These are phyloP conservation scores for Colletotrichum falcatum DNA, from an alignment of 2,329 filamentous ascomycete genomes.

Conservation along the genomic window DNA sequence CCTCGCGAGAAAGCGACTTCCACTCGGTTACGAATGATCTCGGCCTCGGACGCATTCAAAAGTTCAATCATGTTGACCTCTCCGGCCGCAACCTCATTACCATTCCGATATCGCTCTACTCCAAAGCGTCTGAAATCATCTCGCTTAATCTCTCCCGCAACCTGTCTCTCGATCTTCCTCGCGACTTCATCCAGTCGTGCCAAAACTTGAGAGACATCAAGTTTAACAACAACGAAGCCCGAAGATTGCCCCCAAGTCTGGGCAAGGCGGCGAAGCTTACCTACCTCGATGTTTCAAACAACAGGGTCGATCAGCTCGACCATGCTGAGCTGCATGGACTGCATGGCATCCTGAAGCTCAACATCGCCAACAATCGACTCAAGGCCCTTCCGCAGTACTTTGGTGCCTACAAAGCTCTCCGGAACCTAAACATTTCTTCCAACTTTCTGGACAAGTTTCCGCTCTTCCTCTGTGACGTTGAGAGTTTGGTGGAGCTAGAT, in stretches of 20 bases:
- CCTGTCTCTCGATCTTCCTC: conserved; percentile 89
- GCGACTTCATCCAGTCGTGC: conserved; percentile 96
- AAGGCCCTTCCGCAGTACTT: conserved; percentile 85
- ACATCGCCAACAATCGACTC: conserved; percentile 92
- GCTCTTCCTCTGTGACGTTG: conserved; percentile 83
- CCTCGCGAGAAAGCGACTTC: conserved; percentile 86
- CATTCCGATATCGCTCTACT: conserved; percentile 94
- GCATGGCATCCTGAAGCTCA: conserved; percentile 84
- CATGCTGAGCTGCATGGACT: conserved; percentile 84
- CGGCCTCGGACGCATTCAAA: conserved; percentile 84
- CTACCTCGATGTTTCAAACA: conserved; percentile 94
- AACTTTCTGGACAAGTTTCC: conserved; percentile 92
- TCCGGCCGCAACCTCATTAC: conserved; percentile 91
- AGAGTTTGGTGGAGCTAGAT: conserved; percentile 89
- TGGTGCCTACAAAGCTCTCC: conserved; percentile 79
- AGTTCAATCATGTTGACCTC: conserved; percentile 94
- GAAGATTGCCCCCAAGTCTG: conserved; percentile 85
- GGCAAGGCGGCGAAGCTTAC: conserved; percentile 84
- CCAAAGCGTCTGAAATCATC: conserved; percentile 91
- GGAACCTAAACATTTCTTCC: conserved; percentile 91
- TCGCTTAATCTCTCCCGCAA: conserved; percentile 95
- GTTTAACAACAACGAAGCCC: conserved; percentile 93
- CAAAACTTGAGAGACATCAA: conserved; percentile 94
- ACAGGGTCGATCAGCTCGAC: conserved; percentile 87
- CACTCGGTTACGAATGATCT: conserved; percentile 76